A percentile compares a stretch with the other conserved stretches of the same genome.
These are phyloP conservation scores for Bassia scoparia DNA, from an alignment of 148 eudicot species.

Conservation along the genomic window DNA sequence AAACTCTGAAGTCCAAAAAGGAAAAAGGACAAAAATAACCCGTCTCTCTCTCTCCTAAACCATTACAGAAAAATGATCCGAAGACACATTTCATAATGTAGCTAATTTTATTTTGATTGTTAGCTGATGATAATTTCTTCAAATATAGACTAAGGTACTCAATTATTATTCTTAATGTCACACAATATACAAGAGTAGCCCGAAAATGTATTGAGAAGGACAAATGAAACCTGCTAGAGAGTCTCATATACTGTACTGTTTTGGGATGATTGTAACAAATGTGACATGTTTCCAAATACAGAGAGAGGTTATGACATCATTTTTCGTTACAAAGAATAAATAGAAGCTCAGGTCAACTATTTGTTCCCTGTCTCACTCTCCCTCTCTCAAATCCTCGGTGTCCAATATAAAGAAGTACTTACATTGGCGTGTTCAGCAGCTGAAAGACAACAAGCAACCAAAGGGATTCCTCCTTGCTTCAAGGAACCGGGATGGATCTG, in stretches of 20 bases:
- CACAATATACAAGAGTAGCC: background rate
- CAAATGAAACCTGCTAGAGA: background rate
- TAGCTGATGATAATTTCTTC: too few species aligned
- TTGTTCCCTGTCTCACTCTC: background rate
- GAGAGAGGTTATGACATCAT: background rate
- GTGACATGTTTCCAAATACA: background rate
- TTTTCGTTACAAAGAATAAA: background rate
- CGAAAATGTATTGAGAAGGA: background rate
- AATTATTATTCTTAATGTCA: background rate
- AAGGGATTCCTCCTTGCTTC: conserved; percentile 77
- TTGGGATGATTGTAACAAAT: background rate
- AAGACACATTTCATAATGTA: background rate
- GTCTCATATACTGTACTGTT: background rate
- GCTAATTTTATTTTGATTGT: too few species aligned
- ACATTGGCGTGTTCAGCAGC: conserved; percentile 88
- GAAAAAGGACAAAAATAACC: background rate
- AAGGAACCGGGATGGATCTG: conserved; percentile 96
- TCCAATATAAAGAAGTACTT: conserved; percentile 34
- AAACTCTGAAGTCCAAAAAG: background rate
- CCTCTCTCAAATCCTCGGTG: background rate
- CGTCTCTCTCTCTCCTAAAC: background rate
- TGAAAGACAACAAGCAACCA: conserved; percentile 79
- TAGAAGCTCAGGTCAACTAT: background rate
- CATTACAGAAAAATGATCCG: too few species aligned
- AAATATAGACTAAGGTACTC: too few species aligned